Evolutionary conservation across 2,329 filamentous ascomycete genomes (phyloP).

Genomic region (Arthrobotrys megalospora): DNA sequence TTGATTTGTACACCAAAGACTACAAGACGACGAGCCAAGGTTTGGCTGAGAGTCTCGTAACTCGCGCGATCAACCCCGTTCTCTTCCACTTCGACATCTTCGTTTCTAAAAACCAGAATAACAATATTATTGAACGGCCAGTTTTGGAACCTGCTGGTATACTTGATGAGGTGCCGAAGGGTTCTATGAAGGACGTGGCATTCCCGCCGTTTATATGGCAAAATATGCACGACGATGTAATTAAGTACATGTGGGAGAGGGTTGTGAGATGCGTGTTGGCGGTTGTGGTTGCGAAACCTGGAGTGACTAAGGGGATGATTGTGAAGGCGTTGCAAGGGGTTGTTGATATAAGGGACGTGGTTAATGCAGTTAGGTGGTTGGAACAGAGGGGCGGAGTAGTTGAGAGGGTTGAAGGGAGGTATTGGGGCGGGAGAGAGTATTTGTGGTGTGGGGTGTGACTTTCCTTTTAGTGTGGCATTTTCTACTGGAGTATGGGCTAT

Average conservation of each 20-base stretch:
- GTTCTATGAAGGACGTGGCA: slow-evolving; percentile 51
- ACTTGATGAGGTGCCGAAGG: slow-evolving; percentile 35
- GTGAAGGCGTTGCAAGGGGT: slow-evolving; percentile 48
- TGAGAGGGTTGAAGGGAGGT: slow-evolving; percentile 43
- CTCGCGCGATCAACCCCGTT: slow-evolving; percentile 53
- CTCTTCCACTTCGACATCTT: slow-evolving; percentile 57
- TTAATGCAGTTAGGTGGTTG: slow-evolving; percentile 47
- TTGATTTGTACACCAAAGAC: slow-evolving; percentile 53
- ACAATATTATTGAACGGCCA: slow-evolving; percentile 19
- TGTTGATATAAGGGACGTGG: slow-evolving; percentile 44
- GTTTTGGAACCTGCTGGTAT: slow-evolving; percentile 36
- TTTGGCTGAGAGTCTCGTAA: slow-evolving; percentile 46
- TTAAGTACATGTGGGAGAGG: slow-evolving; percentile 52
- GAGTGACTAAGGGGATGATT: slow-evolving; percentile 3
- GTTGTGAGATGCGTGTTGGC: slow-evolving; percentile 52
- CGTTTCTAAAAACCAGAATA: slow-evolving; percentile 2
- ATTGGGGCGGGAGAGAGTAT: slow-evolving; percentile 54
- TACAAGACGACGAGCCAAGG: slow-evolving; percentile 41
- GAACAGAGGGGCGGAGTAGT: slow-evolving; percentile 45
- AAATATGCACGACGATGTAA: slow-evolving; percentile 58
- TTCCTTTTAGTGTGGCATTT: background rate
- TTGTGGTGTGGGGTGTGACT: slow-evolving; percentile 47
- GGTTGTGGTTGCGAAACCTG: slow-evolving; percentile 53
- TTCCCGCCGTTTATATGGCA: slow-evolving; percentile 58
- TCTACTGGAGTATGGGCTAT: background rate